Evolutionary conservation across 805 yeast species (phyloP).

Genomic region (Metschnikowia vanudenii): DNA sequence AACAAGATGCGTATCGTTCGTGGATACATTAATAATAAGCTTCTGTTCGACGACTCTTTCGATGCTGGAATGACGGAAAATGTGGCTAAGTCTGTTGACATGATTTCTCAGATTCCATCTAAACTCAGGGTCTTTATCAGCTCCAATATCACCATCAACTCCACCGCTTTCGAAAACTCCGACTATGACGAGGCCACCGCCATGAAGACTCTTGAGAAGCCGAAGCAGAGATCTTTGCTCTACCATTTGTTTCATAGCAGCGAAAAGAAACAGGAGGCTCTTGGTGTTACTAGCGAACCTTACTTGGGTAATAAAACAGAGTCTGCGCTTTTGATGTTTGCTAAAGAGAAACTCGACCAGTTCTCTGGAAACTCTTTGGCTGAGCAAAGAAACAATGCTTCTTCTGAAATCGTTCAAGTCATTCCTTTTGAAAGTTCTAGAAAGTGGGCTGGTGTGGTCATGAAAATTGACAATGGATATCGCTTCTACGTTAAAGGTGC

Average conservation of each 20-base stretch:
- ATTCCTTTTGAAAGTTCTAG: slow-evolving; percentile 91
- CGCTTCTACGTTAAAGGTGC: slow-evolving; percentile 88
- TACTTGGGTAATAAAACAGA: slow-evolving; percentile 94
- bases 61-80: slow-evolving; percentile 24
- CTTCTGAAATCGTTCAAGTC: slow-evolving; percentile 52
- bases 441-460: slow-evolving; percentile 88
- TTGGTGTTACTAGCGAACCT: slow-evolving; percentile 45
- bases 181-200: slow-evolving; percentile 37
- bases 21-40: slow-evolving; percentile 42
- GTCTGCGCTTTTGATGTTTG: slow-evolving; percentile 75
- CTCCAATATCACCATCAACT: slow-evolving; percentile 70
- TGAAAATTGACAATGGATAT: slow-evolving; percentile 47
- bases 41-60: slow-evolving; percentile 45
- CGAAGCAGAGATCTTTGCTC: slow-evolving; percentile 29
- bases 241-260: slow-evolving; percentile 24
- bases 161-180: slow-evolving; percentile 86
- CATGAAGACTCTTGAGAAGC: slow-evolving; percentile 26
- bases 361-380: slow-evolving; percentile 46
- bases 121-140: slow-evolving; percentile 28
- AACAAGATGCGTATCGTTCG: slow-evolving; percentile 88
- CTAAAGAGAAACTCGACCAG: slow-evolving; percentile 53
- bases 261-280: slow-evolving; percentile 18
- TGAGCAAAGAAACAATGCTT: slow-evolving; percentile 26
- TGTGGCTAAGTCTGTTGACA: slow-evolving; percentile 24
- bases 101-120: slow-evolving; percentile 21